phyloP scores from a whole-genome alignment of 2,329 filamentous ascomycete genomes.

The Alternaria incomplexa region DNA sequence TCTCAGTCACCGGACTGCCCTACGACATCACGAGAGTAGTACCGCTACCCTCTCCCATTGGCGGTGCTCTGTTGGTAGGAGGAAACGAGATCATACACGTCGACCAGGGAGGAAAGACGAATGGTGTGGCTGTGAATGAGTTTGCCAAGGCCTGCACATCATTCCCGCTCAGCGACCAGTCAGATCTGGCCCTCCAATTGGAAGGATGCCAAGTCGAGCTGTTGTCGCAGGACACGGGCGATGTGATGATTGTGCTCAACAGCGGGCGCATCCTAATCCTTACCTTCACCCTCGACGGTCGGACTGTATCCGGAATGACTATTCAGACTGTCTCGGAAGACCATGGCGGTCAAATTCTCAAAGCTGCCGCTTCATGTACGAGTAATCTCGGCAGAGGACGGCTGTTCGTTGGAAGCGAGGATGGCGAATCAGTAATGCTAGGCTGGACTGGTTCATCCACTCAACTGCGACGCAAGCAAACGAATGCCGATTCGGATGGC shows the following conservation, averaged over 20 bases:
- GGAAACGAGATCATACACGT: constrained; percentile 92
- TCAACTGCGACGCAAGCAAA: constrained; percentile 65
- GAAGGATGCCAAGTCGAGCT: constrained; percentile 82
- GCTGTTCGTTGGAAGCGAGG: constrained; percentile 86
- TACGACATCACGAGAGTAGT: constrained; percentile 86
- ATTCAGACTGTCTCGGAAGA: constrained; percentile 69
- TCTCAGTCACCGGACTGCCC: constrained; percentile 84
- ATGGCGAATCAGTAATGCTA: constrained; percentile 79
- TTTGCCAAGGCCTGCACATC: constrained; percentile 83
- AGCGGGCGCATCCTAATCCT: constrained; percentile 77
- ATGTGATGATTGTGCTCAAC: constrained; percentile 81
- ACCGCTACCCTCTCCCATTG: constrained; percentile 82
- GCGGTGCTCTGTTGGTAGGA: constrained; percentile 85
- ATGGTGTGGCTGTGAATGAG: constrained; percentile 89
- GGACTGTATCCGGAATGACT: constrained; percentile 86
- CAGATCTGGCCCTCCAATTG: constrained; percentile 76
- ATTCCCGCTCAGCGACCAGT: constrained; percentile 86
- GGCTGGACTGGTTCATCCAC: constrained; percentile 73
- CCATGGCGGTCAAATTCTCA: constrained; percentile 67
- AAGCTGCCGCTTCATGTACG: constrained; percentile 70
- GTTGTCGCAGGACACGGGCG: constrained; percentile 76
- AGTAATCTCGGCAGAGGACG: constrained; percentile 70
- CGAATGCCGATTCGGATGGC: constrained; percentile 65
- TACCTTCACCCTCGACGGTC: constrained; percentile 84
- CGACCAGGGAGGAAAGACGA: constrained; percentile 92